phyloP scores from a whole-genome alignment of 176 grass and related monocot genomes.

The Themeda triandra region DNA sequence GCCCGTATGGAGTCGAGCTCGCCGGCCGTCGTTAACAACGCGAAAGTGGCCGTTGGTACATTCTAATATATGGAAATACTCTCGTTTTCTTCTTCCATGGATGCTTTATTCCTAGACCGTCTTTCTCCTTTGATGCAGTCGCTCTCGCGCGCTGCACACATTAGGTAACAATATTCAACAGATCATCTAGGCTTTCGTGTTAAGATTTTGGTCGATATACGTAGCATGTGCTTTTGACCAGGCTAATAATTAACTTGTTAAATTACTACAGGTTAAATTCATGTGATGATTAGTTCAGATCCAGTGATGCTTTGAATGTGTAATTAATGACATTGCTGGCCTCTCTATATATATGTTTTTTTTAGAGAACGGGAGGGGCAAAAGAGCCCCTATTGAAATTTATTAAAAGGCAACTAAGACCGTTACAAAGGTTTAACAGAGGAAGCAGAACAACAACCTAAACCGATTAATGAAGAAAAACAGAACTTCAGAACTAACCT shows the following conservation, averaged over 20 bases:
- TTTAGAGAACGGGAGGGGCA: no score
- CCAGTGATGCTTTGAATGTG: not conserved
- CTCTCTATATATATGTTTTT: not conserved
- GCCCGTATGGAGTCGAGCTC: not conserved
- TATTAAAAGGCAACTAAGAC: no score
- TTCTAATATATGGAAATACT: not conserved
- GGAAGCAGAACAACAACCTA: no score
- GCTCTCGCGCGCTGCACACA: not conserved
- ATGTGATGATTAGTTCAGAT: not conserved
- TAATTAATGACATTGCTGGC: not conserved
- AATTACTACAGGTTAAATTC: not conserved
- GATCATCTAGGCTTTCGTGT: not conserved
- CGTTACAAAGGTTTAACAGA: no score
- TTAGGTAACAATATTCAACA: not conserved
- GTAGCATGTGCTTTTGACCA: constrained; percentile 19
- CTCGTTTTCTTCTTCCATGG: not conserved
- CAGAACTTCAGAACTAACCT: no score
- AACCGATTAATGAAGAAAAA: no score
- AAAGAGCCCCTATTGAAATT: no score
- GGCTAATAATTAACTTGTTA: not conserved
- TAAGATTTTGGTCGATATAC: not conserved
- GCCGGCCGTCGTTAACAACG: constrained; percentile 10
- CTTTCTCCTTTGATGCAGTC: not conserved
- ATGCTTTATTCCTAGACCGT: no score
- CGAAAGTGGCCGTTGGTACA: not conserved